Evolutionary conservation across 2,329 filamentous ascomycete genomes (phyloP).

Genomic region (Colletotrichum scovillei): DNA sequence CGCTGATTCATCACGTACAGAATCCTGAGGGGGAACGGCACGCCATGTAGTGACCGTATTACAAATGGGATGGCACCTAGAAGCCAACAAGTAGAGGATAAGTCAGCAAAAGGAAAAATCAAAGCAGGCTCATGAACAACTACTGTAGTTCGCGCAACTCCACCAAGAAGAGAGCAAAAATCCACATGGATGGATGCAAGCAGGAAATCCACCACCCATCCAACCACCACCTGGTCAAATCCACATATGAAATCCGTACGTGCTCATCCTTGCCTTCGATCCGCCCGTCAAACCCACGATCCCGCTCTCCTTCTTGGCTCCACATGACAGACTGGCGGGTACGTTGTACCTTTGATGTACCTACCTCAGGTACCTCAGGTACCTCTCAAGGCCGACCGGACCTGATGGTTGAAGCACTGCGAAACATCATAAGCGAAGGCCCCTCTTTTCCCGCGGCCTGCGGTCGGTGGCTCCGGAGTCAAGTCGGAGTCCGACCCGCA

Average conservation of each 20-base stretch:
- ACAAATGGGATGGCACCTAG: not conserved
- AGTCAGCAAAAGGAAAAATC: not conserved
- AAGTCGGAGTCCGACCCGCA: slow-evolving; percentile 25
- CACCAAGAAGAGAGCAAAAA: not conserved
- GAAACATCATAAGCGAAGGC: not conserved
- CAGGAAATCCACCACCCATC: not conserved
- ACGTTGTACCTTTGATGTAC: not conserved
- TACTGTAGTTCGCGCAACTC: not conserved
- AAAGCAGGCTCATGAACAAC: not conserved
- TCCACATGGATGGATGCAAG: not conserved
- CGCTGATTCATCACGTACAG: not conserved
- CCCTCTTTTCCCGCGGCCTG: slow-evolving; percentile 8
- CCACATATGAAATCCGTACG: not conserved
- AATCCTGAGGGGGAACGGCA: not conserved
- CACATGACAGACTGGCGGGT: not conserved
- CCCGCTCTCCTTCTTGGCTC: not conserved
- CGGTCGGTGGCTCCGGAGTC: slow-evolving; percentile 15
- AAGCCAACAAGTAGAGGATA: not conserved
- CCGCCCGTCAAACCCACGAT: slow-evolving; percentile 25
- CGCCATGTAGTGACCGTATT: not conserved
- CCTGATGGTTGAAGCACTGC: not conserved
- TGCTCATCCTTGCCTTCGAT: slow-evolving; percentile 25
- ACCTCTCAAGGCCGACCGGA: not conserved
- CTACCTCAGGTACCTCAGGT: not conserved
- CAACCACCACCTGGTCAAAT: not conserved